A percentile compares a stretch with the other conserved stretches of the same genome.
Conservation (phyloP, 2,329 filamentous ascomycete species). For the Colletotrichum sp. region DNA sequence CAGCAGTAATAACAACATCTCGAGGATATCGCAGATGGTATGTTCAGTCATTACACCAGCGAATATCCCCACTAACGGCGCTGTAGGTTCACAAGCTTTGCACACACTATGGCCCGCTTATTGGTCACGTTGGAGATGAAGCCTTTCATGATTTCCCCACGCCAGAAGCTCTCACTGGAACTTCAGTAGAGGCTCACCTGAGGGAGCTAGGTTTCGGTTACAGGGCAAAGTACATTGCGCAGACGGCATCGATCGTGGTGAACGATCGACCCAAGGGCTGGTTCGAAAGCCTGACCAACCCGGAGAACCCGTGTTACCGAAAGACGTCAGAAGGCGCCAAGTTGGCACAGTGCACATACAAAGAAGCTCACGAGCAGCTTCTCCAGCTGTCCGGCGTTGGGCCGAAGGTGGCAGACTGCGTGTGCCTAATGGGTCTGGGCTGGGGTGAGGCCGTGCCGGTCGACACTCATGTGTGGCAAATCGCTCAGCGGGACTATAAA, state of each 20-base stretch:
- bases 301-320: slow-evolving; percentile 68
- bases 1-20: slow-evolving; percentile 98
- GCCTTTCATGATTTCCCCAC: slow-evolving; percentile 88
- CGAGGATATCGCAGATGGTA: slow-evolving; percentile 94
- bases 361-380: slow-evolving; percentile 79
- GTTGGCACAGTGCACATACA: slow-evolving; percentile 68
- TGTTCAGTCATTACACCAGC: not conserved
- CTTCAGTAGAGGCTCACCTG: slow-evolving; percentile 80
- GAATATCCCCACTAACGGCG: not conserved
- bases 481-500: slow-evolving; percentile 93
- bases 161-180: slow-evolving; percentile 73
- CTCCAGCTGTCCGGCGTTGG: slow-evolving; percentile 86
- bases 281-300: slow-evolving; percentile 81
- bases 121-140: slow-evolving; percentile 73
- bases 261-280: slow-evolving; percentile 72
- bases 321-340: slow-evolving; percentile 45
- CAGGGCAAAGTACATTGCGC: slow-evolving; percentile 87
- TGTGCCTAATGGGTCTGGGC: slow-evolving; percentile 93
- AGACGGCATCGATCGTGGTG: slow-evolving; percentile 80
- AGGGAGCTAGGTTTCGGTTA: slow-evolving; percentile 92
- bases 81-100: slow-evolving; percentile 83
- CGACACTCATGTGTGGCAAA: slow-evolving; percentile 99
- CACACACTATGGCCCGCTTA: slow-evolving; percentile 78
- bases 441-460: slow-evolving; percentile 97
- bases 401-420: slow-evolving; percentile 96